Evolutionary conservation across 1,284 basidiomycete species (phyloP).

Genomic region (Marasmius sp.): DNA sequence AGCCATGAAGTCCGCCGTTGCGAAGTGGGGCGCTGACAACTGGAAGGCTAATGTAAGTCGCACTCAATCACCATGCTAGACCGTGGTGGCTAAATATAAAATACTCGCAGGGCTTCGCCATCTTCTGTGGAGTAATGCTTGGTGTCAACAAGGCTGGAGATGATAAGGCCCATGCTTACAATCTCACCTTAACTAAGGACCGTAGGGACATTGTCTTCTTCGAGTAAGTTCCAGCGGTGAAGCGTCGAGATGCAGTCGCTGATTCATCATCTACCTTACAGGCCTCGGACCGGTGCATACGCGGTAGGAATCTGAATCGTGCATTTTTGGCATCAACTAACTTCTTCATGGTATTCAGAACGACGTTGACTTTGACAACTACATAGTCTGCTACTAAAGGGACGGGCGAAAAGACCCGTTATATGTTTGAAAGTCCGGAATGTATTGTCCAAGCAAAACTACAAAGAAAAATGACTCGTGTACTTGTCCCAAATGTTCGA

Average conservation of each 20-base stretch:
- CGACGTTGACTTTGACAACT: too few species aligned
- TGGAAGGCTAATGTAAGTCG: neutral
- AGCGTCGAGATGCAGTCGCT: too few species aligned
- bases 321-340: too few species aligned
- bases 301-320: neutral
- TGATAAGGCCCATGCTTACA: neutral
- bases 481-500: neutral
- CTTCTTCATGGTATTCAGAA: too few species aligned
- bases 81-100: neutral
- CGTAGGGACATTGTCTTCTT: neutral
- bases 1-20: too few species aligned
- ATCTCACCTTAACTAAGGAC: neutral
- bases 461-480: neutral
- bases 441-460: neutral
- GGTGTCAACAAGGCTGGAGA: too few species aligned
- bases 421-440: neutral
- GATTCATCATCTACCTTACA: neutral
- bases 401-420: neutral
- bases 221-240: neutral
- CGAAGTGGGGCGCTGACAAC: neutral
- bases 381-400: too few species aligned
- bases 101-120: neutral
- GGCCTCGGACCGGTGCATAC: neutral
- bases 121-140: neutral
- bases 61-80: neutral